These are phyloP conservation scores for Kodamaea plutei DNA, from an alignment of 1,139 yeast species.

Conservation along the genomic window DNA sequence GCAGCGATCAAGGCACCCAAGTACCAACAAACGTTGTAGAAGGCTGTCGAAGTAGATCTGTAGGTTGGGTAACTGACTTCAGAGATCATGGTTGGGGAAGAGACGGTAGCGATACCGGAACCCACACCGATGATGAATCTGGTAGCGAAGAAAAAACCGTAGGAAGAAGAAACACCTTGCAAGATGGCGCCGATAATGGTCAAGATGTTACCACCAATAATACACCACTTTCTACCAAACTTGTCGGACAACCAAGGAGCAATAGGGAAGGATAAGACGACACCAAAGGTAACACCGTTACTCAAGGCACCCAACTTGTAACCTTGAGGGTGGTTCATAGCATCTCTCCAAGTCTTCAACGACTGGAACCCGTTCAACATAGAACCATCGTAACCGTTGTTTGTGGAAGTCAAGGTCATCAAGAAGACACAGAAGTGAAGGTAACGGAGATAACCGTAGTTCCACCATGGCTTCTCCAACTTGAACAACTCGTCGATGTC, in stretches of 20 bases:
- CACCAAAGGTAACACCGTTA: slow-evolving; percentile 23
- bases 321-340: slow-evolving; percentile 18
- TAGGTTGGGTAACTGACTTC: slow-evolving; percentile 48
- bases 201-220: slow-evolving; percentile 12
- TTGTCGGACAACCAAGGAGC: slow-evolving; percentile 36
- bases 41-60: slow-evolving; percentile 42
- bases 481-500: slow-evolving; percentile 5
- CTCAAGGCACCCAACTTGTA: slow-evolving; percentile 20
- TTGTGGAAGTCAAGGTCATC: slow-evolving; percentile 19
- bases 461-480: slow-evolving; percentile 14
- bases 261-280: slow-evolving; percentile 22
- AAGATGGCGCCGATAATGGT: slow-evolving; percentile 21
- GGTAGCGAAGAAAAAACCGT: slow-evolving; percentile 31
- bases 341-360: slow-evolving; percentile 14
- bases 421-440: slow-evolving; percentile 16
- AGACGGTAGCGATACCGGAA: slow-evolving; percentile 30
- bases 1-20: slow-evolving; percentile 55
- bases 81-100: slow-evolving; percentile 40
- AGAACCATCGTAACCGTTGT: slow-evolving; percentile 20
- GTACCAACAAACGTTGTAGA: slow-evolving; percentile 41
- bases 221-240: slow-evolving; percentile 38
- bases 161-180: slow-evolving; percentile 39
- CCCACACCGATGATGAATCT: slow-evolving; percentile 45
- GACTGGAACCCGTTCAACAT: slow-evolving; percentile 23
- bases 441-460: slow-evolving; percentile 9